Percentiles rank a stretch among this genome's conserved stretches.
Conservation (phyloP, 192 early-diverging fungal genomes). For the Rhizophagus clarus region DNA sequence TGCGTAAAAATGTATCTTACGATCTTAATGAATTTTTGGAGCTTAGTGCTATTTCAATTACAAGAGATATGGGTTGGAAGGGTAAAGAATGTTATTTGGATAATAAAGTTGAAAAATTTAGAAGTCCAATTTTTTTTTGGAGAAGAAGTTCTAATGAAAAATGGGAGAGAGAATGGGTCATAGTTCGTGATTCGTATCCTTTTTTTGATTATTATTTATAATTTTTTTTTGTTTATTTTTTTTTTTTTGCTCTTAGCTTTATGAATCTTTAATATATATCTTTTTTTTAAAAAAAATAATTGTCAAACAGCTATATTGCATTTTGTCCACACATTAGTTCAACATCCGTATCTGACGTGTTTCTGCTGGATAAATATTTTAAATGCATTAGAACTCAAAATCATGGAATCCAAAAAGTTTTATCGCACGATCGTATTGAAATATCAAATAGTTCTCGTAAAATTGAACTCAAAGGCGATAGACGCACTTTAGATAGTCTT, state of each 20-base stretch:
- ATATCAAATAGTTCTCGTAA: slow-evolving; percentile 60
- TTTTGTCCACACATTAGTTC: slow-evolving; percentile 52
- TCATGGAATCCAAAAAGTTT: slow-evolving; percentile 33
- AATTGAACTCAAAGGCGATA: slow-evolving; percentile 70
- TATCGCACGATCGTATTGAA: slow-evolving; percentile 60
- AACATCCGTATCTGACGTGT: slow-evolving; percentile 46
- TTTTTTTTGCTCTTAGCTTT: background rate
- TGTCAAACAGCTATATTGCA: slow-evolving; percentile 47
- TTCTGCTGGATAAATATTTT: slow-evolving; percentile 56
- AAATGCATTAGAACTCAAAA: slow-evolving; percentile 11
- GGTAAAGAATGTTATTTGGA: slow-evolving; percentile 80
- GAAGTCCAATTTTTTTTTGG: slow-evolving; percentile 42
- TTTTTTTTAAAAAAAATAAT: background rate
- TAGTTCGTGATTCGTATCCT: slow-evolving; percentile 70
- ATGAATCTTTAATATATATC: background rate
- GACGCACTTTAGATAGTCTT: slow-evolving; percentile 68
- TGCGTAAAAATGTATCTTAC: slow-evolving; percentile 63
- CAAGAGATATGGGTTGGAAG: slow-evolving; percentile 82
- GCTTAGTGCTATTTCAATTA: slow-evolving; percentile 70
- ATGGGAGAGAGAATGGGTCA: slow-evolving; percentile 72
- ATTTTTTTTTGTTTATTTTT: background rate
- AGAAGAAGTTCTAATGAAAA: slow-evolving; percentile 20
- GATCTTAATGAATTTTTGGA: slow-evolving; percentile 80
- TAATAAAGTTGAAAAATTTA: slow-evolving; percentile 61
- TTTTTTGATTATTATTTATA: background rate